Conservation (phyloP, 2,329 filamentous ascomycete genomes). For the Onygena corvina region DNA sequence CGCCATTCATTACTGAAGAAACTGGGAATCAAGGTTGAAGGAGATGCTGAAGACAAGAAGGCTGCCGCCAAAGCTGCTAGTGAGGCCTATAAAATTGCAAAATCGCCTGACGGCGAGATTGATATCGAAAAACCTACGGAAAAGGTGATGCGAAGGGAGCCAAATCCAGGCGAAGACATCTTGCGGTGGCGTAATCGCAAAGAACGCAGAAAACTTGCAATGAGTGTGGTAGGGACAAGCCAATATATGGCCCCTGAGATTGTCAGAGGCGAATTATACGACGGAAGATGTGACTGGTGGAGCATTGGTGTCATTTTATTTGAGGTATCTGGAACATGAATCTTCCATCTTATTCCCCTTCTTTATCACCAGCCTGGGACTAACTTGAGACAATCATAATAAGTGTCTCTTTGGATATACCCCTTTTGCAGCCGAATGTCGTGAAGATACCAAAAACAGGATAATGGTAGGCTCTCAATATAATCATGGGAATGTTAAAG, state of each 20-base stretch:
- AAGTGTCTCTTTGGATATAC: conserved; percentile 81
- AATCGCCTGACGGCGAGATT: background rate
- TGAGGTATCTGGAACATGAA: conserved; percentile 42
- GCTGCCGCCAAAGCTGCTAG: conserved; percentile 36
- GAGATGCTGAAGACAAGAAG: conserved; percentile 58
- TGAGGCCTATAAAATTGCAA: conserved; percentile 6
- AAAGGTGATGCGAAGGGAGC: conserved; percentile 18
- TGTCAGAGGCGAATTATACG: conserved; percentile 67
- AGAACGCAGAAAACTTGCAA: conserved; percentile 60
- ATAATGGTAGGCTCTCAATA: conserved; percentile 49
- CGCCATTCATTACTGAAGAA: conserved; percentile 67
- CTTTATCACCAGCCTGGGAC: background rate
- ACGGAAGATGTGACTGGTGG: conserved; percentile 94
- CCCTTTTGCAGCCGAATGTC: conserved; percentile 71
- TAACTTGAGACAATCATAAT: conserved; percentile 5
- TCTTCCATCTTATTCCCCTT: background rate
- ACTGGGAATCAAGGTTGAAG: conserved; percentile 59
- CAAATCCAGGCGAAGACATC: conserved; percentile 38
- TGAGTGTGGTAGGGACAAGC: conserved; percentile 84
- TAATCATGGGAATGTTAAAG: background rate
- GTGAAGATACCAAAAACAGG: conserved; percentile 72
- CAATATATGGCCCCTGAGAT: conserved; percentile 99
- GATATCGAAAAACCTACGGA: conserved; percentile 22
- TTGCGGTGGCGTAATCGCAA: conserved; percentile 58
- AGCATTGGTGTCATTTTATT: conserved; percentile 89